Percentiles rank a stretch among this genome's conserved stretches.
phyloP scores from a whole-genome alignment of 202 grass and related monocot species.

The Panicum virgatum region DNA sequence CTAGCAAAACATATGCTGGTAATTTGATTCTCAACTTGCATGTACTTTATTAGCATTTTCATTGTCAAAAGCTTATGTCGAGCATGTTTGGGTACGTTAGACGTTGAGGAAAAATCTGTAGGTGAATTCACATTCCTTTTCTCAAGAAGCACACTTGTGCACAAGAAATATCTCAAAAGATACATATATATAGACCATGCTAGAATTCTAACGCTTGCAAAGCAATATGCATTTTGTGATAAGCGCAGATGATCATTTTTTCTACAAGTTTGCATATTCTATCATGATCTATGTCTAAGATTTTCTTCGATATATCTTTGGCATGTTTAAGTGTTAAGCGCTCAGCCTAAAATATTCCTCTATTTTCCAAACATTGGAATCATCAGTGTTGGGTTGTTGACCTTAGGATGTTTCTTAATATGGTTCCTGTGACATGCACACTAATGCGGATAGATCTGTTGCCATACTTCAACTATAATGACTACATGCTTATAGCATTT shows the following conservation, averaged over 20 bases:
- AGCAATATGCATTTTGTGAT: background rate
- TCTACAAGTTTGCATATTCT: background rate
- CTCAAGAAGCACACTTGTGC: background rate
- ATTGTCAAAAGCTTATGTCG: background rate
- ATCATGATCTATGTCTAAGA: background rate
- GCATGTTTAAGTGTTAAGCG: background rate
- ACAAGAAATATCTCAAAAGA: background rate
- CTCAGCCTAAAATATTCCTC: background rate
- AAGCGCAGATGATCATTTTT: background rate
- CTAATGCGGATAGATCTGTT: slow-evolving; percentile 18
- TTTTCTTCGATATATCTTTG: background rate
- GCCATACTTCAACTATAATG: background rate
- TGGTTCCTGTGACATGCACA: background rate
- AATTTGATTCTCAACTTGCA: slow-evolving; percentile 32
- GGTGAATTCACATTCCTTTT: background rate
- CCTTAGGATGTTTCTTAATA: slow-evolving; percentile 20
- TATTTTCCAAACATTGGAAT: background rate
- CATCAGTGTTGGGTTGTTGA: slow-evolving; percentile 15
- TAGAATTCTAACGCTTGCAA: background rate
- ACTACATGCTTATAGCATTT: slow-evolving; percentile 3
- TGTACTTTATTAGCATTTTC: slow-evolving; percentile 1
- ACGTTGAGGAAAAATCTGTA: background rate
- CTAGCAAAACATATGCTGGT: slow-evolving; percentile 70
- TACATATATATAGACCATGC: background rate
- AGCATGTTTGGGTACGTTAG: slow-evolving; percentile 4